These are phyloP conservation scores for Penicillium cinerascens DNA, from an alignment of 495 filamentous ascomycete species.

Conservation along the genomic window DNA sequence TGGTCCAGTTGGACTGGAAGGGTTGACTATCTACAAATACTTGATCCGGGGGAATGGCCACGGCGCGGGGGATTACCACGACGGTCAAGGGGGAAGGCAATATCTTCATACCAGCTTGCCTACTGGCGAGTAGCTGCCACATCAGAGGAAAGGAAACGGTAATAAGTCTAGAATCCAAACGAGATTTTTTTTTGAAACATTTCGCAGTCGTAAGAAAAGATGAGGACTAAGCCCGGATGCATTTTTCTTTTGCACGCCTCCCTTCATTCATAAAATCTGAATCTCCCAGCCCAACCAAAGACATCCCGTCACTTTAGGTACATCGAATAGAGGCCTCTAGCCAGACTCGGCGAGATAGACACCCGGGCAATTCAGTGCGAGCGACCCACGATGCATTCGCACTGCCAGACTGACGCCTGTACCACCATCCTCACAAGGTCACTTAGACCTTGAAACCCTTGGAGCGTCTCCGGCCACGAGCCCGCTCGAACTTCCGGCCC, in stretches of 20 bases:
- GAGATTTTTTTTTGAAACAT: constrained; percentile 24
- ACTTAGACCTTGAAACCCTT: constrained; percentile 97
- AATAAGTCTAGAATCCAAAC: constrained; percentile 8
- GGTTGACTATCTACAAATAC: constrained; percentile 96
- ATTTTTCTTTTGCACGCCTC: constrained; percentile 30
- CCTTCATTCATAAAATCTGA: constrained; percentile 23
- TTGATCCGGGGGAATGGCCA: constrained; percentile 79
- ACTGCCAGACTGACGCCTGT: constrained; percentile 9
- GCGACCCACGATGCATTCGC: constrained; percentile 9
- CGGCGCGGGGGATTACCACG: constrained; percentile 66
- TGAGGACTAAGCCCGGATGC: constrained; percentile 32
- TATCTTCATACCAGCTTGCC: constrained; percentile 32
- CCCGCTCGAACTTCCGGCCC: constrained; percentile 98
- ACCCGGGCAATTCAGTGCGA: constrained; percentile 13
- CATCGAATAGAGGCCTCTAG: constrained; percentile 25
- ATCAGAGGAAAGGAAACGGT: background rate
- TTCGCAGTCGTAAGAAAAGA: constrained; percentile 27
- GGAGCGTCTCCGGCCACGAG: constrained; percentile 95
- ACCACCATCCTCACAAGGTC: constrained; percentile 15
- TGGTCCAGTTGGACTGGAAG: constrained; percentile 90
- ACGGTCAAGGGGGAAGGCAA: constrained; percentile 53
- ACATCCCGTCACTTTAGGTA: constrained; percentile 24
- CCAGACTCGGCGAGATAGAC: constrained; percentile 17
- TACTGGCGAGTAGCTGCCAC: constrained; percentile 2
- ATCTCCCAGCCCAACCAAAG: constrained; percentile 23